A percentile compares a stretch with the other conserved stretches of the same genome.
phyloP scores from a whole-genome alignment of 1,139 yeast genomes.

The Saccharomyces hybrid region DNA sequence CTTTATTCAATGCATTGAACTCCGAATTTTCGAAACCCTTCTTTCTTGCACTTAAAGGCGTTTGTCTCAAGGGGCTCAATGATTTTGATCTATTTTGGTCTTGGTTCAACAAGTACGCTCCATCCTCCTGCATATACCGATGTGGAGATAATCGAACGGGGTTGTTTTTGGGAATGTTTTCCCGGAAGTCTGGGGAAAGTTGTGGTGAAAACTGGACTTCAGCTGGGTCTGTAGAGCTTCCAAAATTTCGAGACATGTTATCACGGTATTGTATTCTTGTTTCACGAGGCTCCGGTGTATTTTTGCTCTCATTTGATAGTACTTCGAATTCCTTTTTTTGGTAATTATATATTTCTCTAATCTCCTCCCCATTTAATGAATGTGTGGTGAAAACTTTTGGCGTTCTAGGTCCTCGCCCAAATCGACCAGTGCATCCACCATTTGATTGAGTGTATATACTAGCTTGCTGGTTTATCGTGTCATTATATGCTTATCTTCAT shows the following conservation, averaged over 20 bases:
- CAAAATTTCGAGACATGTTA: background rate
- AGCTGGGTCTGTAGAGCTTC: too few species aligned
- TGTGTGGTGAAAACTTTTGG: conserved; percentile 20
- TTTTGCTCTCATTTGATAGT: background rate
- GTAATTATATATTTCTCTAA: conserved; percentile 21
- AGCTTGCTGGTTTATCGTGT: conserved; percentile 59
- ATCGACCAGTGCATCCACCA: conserved; percentile 18
- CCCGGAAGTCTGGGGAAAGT: background rate
- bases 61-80: background rate
- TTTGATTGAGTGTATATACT: conserved; percentile 51
- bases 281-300: conserved; percentile 3
- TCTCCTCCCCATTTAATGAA: conserved; percentile 20
- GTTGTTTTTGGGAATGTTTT: background rate
- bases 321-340: conserved; percentile 19
- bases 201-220: background rate
- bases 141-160: background rate
- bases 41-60: background rate
- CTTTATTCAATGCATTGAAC: background rate
- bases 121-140: background rate
- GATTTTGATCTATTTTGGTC: background rate
- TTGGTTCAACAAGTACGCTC: background rate
- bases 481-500: conserved; percentile 53
- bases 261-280: background rate
- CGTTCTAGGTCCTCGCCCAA: background rate
- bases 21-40: background rate